Base-by-base conservation (phyloP, 139 green algal genomes). In the Auxenochlorella protothecoides region DNA sequence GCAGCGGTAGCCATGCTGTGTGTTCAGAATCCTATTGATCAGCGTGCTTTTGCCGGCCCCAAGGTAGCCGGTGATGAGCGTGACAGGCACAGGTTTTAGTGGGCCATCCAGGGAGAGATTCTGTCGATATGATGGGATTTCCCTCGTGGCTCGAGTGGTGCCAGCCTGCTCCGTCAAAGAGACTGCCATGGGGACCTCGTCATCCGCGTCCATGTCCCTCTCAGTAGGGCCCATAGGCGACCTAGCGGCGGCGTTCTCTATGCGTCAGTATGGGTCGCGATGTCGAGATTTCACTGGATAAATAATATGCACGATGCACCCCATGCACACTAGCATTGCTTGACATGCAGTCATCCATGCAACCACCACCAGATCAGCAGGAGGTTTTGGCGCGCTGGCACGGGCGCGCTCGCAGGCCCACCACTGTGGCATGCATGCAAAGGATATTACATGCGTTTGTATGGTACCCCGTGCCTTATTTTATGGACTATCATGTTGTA, bases 1-100 rank as follows among this genome's bases (percentile, higher is more conserved):
- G 51, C 73, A 90, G 51, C 86, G 79, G 15, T 75, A 81, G 13
- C 91, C 88, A 61, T 97, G 92, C 7, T 89, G 74, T 4, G 77
- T 79, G 4, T 84, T 90, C 53, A 96, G 81, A 55, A 99, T 92
- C 79, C 96, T 83, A 65, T 96, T 93, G 3, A 99, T 86, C 57
- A 99, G 76, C 2, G 91, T 97, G 2, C 85, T 92, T 68, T 96
- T 94, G 59, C 88, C 89, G 2, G 79, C 59, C 6, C 61, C 76
- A 16, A 85, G 65, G 66, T 71, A 68, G 64, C 86, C 86, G 55
- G 86, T 91, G 63, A 91, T 83, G 10, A 91, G 74, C 4, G 84
- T 86, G 5, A 91, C 78, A 6, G 86, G 86, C 6, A 91, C 86
- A 27, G 83, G 73, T 5, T 9, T 9, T 11, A 15, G 9, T 9